phyloP scores from a whole-genome alignment of 2,329 filamentous ascomycete genomes.

The Metarhizium humberi region DNA sequence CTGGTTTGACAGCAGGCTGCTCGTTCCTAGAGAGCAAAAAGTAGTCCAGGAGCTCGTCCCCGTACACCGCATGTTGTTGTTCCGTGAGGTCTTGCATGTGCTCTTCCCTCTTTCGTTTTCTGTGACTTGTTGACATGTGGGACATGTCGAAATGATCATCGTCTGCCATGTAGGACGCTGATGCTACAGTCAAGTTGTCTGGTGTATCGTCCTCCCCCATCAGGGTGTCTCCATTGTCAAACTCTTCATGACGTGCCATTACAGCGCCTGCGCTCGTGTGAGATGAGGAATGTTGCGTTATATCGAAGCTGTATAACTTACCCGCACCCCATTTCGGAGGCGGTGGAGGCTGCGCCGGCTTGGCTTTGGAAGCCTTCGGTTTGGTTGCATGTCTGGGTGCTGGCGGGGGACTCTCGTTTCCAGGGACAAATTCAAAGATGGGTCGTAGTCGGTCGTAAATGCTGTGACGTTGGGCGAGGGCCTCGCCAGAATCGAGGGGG shows the following conservation, averaged over 20 bases:
- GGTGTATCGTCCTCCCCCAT: constrained; percentile 72
- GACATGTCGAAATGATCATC: constrained; percentile 68
- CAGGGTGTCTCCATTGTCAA: constrained; percentile 51
- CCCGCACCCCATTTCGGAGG: constrained; percentile 44
- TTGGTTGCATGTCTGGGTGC: constrained; percentile 89
- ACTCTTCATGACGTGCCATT: constrained; percentile 41
- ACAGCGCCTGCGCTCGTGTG: constrained; percentile 8
- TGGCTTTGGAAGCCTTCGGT: constrained; percentile 60
- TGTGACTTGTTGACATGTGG: constrained; percentile 49
- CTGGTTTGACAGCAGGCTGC: constrained; percentile 60
- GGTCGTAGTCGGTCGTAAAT: constrained; percentile 72
- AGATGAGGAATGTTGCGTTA: constrained; percentile 3
- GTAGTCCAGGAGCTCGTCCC: constrained; percentile 90
- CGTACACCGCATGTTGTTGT: constrained; percentile 82
- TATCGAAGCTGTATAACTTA: constrained; percentile 5
- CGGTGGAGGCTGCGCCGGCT: constrained; percentile 24
- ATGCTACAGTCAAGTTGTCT: constrained; percentile 74
- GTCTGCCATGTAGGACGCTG: constrained; percentile 76
- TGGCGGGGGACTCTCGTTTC: constrained; percentile 80
- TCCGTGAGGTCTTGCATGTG: constrained; percentile 55
- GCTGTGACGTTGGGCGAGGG: constrained; percentile 78
- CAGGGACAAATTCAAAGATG: constrained; percentile 84
- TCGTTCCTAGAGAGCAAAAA: constrained; percentile 82
- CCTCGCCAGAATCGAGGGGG: constrained; percentile 70
- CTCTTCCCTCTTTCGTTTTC: constrained; percentile 71